These are phyloP conservation scores for Penicillium diatomitis DNA, from an alignment of 495 filamentous ascomycete species.

Conservation along the genomic window DNA sequence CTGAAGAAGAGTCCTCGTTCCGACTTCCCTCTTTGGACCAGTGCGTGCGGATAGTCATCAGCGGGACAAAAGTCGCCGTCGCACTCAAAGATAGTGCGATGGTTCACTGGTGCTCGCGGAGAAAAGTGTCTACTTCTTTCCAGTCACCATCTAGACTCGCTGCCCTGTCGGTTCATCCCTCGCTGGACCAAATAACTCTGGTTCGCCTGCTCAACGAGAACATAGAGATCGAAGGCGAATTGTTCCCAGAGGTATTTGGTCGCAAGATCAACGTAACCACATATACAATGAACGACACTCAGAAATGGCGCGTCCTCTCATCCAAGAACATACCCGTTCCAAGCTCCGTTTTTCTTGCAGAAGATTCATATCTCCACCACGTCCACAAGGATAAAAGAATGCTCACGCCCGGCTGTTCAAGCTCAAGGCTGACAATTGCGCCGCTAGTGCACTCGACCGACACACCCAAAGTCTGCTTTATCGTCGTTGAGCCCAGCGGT, in stretches of 20 bases:
- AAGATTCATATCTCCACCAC: neutral
- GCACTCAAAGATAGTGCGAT: conserved; percentile 3
- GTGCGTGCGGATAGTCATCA: conserved; percentile 3
- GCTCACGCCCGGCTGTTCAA: neutral
- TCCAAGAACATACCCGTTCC: neutral
- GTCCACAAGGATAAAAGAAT: neutral
- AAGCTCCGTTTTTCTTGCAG: neutral
- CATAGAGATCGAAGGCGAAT: too few relatives aligned
- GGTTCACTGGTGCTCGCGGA: conserved; percentile 18
- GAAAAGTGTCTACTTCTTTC: conserved; percentile 10
- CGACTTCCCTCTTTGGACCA: conserved; percentile 7
- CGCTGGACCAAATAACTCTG: conserved; percentile 4
- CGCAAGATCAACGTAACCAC: neutral
- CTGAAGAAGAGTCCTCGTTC: conserved; percentile 11
- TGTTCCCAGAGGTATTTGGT: too few relatives aligned
- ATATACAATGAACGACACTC: neutral
- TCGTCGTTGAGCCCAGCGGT: neutral
- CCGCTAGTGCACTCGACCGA: too few relatives aligned
- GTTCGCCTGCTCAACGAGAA: neutral
- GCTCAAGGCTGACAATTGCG: neutral
- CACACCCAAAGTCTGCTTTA: neutral
- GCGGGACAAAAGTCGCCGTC: conserved; percentile 14
- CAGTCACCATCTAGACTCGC: neutral
- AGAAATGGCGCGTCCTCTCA: neutral
- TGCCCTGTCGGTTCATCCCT: neutral